phyloP scores from a whole-genome alignment of 805 yeast species.

The Metschnikowia sp. region DNA sequence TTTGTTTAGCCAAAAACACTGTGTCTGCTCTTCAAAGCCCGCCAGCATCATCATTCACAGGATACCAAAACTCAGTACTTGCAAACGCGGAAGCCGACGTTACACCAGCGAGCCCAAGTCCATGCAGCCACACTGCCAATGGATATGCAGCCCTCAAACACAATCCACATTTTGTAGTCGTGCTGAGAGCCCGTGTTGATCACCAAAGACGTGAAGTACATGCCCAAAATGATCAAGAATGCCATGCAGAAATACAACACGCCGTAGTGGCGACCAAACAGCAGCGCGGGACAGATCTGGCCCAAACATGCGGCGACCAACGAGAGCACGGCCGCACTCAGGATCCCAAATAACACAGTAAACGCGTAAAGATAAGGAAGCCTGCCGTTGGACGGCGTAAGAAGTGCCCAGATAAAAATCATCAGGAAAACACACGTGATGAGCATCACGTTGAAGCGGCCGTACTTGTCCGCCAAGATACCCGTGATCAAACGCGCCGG shows the following conservation, averaged over 20 bases:
- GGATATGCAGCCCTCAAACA: conserved; percentile 11
- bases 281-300: conserved; percentile 56
- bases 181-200: conserved; percentile 10
- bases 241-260: conserved; percentile 43
- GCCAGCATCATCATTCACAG: too few species aligned
- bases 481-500: conserved; percentile 33
- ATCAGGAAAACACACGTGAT: conserved; percentile 30
- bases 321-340: conserved; percentile 59
- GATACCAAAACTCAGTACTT: conserved; percentile 2
- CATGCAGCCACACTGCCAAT: conserved; percentile 10
- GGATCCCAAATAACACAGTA: conserved; percentile 54
- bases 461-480: conserved; percentile 33
- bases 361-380: conserved; percentile 45
- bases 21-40: too few species aligned
- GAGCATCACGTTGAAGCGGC: conserved; percentile 51
- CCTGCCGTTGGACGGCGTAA: conserved; percentile 28
- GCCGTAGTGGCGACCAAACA: conserved; percentile 69
- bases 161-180: conserved; percentile 13
- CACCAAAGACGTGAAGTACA: conserved; percentile 13
- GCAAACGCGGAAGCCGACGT: conserved; percentile 12
- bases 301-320: conserved; percentile 68
- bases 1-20: too few species aligned
- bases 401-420: conserved; percentile 27
- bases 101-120: conserved; percentile 16
- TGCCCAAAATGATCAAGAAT: conserved; percentile 12